A percentile compares a stretch with the other conserved stretches of the same genome.
These are phyloP conservation scores for Jimgerdemannia lactiflua DNA, from an alignment of 192 early-diverging fungal species.

Conservation along the genomic window DNA sequence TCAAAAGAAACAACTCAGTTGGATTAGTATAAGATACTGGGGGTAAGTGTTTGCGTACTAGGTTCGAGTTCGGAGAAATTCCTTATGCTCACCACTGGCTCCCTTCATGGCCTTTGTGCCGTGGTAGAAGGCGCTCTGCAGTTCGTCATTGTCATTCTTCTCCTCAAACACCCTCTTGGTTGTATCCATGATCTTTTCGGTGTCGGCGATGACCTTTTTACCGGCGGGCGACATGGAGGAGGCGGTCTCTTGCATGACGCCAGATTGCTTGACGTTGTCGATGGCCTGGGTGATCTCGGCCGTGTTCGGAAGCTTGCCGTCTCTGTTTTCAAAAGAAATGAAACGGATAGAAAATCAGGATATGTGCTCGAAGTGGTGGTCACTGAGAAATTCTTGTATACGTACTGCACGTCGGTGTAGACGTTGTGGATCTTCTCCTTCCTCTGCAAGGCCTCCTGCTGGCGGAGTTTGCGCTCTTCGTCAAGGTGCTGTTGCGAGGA, in stretches of 20 bases:
- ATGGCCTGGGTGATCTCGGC: conserved; percentile 31
- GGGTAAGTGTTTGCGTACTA: background rate
- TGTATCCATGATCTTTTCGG: conserved; percentile 32
- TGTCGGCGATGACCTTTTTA: conserved; percentile 38
- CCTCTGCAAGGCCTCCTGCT: background rate
- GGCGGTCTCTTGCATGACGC: conserved; percentile 20
- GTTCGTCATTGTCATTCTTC: conserved; percentile 41
- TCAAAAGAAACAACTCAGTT: background rate
- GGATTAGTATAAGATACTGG: background rate
- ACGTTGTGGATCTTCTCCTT: background rate
- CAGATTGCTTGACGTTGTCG: conserved; percentile 30
- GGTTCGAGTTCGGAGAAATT: too few species aligned
- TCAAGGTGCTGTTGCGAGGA: background rate
- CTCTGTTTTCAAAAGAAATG: background rate
- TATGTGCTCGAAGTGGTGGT: background rate
- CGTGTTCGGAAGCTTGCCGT: conserved; percentile 46
- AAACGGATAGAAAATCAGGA: background rate
- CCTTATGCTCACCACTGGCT: background rate
- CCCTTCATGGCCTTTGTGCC: conserved; percentile 18
- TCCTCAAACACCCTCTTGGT: conserved; percentile 35
- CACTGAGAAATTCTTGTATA: background rate
- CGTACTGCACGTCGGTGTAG: background rate
- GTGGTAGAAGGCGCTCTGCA: conserved; percentile 39
- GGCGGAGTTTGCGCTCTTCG: background rate
- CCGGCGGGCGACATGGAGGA: conserved; percentile 40